Evolutionary conservation across 2,329 filamentous ascomycete species (phyloP), one percentile per base, ranked within the genome.

Genomic region (Sporothrix variecibatus): DNA sequence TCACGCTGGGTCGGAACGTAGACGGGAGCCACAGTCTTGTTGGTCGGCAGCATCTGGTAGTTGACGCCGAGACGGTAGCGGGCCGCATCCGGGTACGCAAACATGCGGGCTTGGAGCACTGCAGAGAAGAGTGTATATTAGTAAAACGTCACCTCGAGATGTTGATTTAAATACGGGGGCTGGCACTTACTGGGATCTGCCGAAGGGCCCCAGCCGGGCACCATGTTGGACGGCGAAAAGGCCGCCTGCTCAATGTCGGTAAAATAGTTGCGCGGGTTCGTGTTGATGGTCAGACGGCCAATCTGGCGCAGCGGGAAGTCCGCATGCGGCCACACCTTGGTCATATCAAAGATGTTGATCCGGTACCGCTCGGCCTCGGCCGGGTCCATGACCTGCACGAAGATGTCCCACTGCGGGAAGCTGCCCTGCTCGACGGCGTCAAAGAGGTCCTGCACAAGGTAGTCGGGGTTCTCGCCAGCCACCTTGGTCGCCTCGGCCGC

Each of bases 1-100:
- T 94, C 92, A 75, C 92, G 89, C 81, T 94, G 91, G 85, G 90
- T 93, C 76, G 92, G 92, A 77, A 91, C n/a, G 15, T 86, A 85
- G 88, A 86, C 82, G 84, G 84, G 82, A 79, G 84, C 81, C 83
- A 85, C 0, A 88, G 86, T 68, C 84, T 49, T 84, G 82, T 91
- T 91, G 78, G 89, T 87, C 26, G 89, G 89, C 72, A 91, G 87
- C 79, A 91, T 88, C 77, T 90, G 87, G 81, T 90, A 91, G 82
- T 92, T 92, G 71, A 85, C 85, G 40, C 90, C 89, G 1, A 91
- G 82, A 62, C 90, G 88, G 81, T 92, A 87, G 53, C 89, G 86
- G 75, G 91, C 89, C 28, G 90, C 87, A 72, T 91, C 89, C 0
- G 87, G 86, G 79, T 91, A 91, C 2, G 87, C 86, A 80, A 90